Percentiles rank a stretch among this genome's conserved stretches.
Conservation (phyloP, 2,329 filamentous ascomycete species). For the Zelopaecilomyces penicillatus region DNA sequence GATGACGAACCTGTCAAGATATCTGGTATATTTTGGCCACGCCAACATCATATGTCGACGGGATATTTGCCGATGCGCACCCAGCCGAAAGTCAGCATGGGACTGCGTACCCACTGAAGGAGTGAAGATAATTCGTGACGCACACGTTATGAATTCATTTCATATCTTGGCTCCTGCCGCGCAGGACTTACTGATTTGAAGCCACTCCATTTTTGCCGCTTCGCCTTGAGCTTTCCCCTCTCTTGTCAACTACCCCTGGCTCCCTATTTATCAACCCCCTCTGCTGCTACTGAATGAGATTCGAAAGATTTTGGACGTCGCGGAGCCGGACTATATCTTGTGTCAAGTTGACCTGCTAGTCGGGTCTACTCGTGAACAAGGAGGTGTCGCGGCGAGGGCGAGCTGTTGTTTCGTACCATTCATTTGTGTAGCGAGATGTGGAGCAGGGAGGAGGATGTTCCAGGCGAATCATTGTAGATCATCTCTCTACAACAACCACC, state of each 20-base stretch:
- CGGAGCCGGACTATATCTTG: not conserved
- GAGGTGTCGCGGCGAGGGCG: not conserved
- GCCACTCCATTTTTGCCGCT: constrained; percentile 6
- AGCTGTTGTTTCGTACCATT: not conserved
- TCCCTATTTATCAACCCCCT: not conserved
- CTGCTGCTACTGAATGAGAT: not conserved
- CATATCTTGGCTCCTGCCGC: constrained; percentile 20
- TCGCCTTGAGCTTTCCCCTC: constrained; percentile 1
- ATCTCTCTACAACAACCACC: constrained; percentile 15
- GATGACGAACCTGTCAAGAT: constrained; percentile 20
- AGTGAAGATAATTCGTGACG: too few relatives aligned
- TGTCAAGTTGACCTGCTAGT: not conserved
- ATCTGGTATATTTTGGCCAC: constrained; percentile 31
- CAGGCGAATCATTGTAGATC: constrained; percentile 13
- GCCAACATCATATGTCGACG: constrained; percentile 39
- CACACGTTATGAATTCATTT: constrained; percentile 3
- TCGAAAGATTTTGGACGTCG: constrained; percentile 1
- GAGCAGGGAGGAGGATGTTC: not conserved
- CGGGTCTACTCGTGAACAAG: not conserved
- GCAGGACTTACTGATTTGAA: constrained; percentile 17
- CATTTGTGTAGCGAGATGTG: not conserved
- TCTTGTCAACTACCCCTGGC: too few relatives aligned
- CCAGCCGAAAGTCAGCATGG: not conserved
- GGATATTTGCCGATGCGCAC: constrained; percentile 20
- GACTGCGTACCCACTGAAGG: too few relatives aligned